Conservation (phyloP, 73 alveolate species). For the Symbiodinium natans region DNA sequence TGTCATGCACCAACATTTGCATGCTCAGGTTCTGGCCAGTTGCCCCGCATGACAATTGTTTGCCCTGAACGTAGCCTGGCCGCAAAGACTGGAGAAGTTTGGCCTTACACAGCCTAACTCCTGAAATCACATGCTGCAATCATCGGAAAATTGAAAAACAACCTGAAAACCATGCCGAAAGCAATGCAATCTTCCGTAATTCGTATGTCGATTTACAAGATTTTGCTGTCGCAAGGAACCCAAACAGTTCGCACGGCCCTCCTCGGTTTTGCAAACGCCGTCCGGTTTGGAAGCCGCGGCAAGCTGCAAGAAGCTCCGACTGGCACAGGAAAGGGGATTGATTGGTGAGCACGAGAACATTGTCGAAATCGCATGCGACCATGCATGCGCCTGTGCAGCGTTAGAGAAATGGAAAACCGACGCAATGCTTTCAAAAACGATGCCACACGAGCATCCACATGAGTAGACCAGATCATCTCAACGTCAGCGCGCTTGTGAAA, state of each 20-base stretch:
- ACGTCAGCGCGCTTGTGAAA: too few relatives aligned
- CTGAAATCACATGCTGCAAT: not conserved
- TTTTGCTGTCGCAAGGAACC: not conserved
- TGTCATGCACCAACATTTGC: not conserved
- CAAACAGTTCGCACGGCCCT: too few relatives aligned
- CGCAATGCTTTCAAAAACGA: too few relatives aligned
- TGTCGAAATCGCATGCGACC: too few relatives aligned
- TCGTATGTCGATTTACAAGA: not conserved
- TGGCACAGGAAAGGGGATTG: not conserved
- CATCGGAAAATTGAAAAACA: not conserved
- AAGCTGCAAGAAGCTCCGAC: conserved; percentile 83
- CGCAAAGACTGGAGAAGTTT: not conserved
- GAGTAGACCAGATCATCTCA: too few relatives aligned
- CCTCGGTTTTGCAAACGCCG: conserved; percentile 55
- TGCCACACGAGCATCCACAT: too few relatives aligned
- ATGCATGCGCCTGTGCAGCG: too few relatives aligned
- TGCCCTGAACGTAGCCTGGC: conserved; percentile 56
- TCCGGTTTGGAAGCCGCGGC: conserved; percentile 83
- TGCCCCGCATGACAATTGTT: conserved; percentile 76
- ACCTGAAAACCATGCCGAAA: not conserved
- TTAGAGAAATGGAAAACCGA: too few relatives aligned
- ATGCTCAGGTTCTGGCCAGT: conserved; percentile 14
- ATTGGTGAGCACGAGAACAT: too few relatives aligned
- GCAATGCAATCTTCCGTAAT: not conserved
- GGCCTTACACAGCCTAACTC: too few relatives aligned